These are phyloP conservation scores for Aspergillus fructus DNA, from an alignment of 2,329 filamentous ascomycete genomes.

Conservation along the genomic window DNA sequence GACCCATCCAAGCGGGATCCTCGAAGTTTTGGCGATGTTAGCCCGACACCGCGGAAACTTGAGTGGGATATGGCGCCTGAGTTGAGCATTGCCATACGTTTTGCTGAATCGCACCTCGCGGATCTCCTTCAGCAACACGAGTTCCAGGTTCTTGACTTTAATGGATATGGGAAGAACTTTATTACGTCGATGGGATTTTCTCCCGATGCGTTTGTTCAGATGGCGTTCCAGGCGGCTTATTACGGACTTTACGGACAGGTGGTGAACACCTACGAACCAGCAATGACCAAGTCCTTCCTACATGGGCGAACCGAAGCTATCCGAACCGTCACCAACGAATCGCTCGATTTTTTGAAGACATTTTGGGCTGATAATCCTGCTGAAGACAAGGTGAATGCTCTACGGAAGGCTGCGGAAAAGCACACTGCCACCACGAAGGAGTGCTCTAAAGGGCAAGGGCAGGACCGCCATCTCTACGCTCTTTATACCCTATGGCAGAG, in stretches of 20 bases:
- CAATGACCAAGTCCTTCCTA: constrained; percentile 94
- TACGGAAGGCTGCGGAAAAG: constrained; percentile 78
- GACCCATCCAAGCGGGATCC: constrained; percentile 92
- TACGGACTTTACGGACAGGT: constrained; percentile 93
- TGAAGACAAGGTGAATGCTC: constrained; percentile 78
- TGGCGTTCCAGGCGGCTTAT: constrained; percentile 98
- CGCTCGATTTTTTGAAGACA: constrained; percentile 82
- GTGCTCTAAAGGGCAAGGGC: constrained; percentile 86
- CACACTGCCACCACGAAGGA: constrained; percentile 78
- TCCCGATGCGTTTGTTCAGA: constrained; percentile 95
- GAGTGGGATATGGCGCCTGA: constrained; percentile 98
- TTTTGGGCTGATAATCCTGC: constrained; percentile 93
- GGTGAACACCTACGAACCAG: constrained; percentile 95
- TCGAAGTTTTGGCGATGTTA: constrained; percentile 87
- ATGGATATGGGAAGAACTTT: constrained; percentile 91
- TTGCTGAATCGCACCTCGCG: constrained; percentile 89
- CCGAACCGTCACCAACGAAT: constrained; percentile 77
- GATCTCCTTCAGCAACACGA: constrained; percentile 97
- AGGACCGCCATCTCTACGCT: constrained; percentile 90
- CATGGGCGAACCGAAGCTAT: constrained; percentile 95
- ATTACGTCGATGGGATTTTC: constrained; percentile 97
- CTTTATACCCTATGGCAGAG: constrained; percentile 95
- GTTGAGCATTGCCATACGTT: constrained; percentile 84
- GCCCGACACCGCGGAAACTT: constrained; percentile 89
- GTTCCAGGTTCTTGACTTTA: constrained; percentile 87